Base-by-base conservation (phyloP, 2,329 filamentous ascomycete species). In the Juglanconis sp. region DNA sequence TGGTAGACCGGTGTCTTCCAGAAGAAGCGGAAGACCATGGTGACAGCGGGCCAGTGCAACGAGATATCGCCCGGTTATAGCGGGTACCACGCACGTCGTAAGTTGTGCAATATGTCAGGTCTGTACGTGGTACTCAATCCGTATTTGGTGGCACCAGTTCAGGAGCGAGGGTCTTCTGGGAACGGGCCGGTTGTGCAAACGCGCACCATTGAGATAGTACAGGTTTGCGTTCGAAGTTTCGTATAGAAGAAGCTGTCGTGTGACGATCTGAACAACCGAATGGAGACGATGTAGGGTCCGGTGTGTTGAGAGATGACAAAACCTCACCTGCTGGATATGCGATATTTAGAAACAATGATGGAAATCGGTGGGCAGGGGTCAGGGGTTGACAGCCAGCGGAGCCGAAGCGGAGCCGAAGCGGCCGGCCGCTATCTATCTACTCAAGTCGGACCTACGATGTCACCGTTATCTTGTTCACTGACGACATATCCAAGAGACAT, bases 1-100 rank as follows among this genome's bases (percentile, higher is more conserved):
- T 75, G 71, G 66, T 69, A 71, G 42, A 68, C 30, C 3, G 69
- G 69, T n/a, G 68, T 65, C 50, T 55, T 62, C 62, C 59, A 64
- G 6, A 54, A 48, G 30, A 62, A 56, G 11, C 62, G 62, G 11
- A 60, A 64, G 5, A 62, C 38, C 59, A 64, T 64, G 3, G 8
- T 35, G 48, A 42, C 13, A 15, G 17, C 31, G 31, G 47, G 24
- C 44, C 9, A 30, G n/a, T 24, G 44, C 3, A n/a, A 49, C 31
- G 47, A 5, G 10, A 49, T 32, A 34, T 49, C 47, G 47, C 47
- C 47, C 15, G 1, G 17, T 35, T 31, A 38, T 31, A 8, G 15
- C 13, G 32, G 44, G 32, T 30, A n/a, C 17, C n/a, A 38, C 32
- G 9, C 38, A 31, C 11, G 42, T 17, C 40, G 53, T 30, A 17